Evolutionary conservation across 169 alveolate genomes (phyloP).

Genomic region (Amoebophrya sp.): DNA sequence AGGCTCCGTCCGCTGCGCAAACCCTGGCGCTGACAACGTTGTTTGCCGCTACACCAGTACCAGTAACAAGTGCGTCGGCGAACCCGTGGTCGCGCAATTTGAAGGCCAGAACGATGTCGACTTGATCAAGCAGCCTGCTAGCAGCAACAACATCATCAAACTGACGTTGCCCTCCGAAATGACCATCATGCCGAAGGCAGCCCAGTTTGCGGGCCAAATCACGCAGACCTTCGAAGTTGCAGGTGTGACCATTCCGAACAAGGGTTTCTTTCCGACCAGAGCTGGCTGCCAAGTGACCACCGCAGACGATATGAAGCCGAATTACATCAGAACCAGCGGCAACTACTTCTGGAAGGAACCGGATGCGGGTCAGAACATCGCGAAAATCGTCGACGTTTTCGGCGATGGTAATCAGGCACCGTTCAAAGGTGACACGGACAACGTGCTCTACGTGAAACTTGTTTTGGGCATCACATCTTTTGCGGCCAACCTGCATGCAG

Average conservation of each 20-base stretch:
- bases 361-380: constrained; percentile 33
- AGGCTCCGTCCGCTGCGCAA: constrained; percentile 19
- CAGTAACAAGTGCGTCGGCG: neutral
- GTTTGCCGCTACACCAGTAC: neutral
- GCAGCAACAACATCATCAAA: constrained; percentile 24
- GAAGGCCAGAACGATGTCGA: neutral
- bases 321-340: constrained; percentile 28
- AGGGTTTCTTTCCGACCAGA: constrained; percentile 32
- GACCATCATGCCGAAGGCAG: constrained; percentile 9
- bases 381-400: neutral
- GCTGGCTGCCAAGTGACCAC: constrained; percentile 27
- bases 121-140: neutral
- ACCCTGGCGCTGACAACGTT: neutral
- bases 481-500: constrained; percentile 21
- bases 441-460: constrained; percentile 25
- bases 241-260: constrained; percentile 2
- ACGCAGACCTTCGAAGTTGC: neutral
- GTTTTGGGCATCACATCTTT: constrained; percentile 28
- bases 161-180: neutral
- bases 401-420: constrained; percentile 34
- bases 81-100: constrained; percentile 27
- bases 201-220: constrained; percentile 11
- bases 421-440: constrained; percentile 33
- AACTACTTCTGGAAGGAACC: constrained; percentile 36
- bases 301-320: constrained; percentile 16